Conservation (phyloP, 1,139 yeast genomes). For the Saccharomycopsis hybrid region DNA sequence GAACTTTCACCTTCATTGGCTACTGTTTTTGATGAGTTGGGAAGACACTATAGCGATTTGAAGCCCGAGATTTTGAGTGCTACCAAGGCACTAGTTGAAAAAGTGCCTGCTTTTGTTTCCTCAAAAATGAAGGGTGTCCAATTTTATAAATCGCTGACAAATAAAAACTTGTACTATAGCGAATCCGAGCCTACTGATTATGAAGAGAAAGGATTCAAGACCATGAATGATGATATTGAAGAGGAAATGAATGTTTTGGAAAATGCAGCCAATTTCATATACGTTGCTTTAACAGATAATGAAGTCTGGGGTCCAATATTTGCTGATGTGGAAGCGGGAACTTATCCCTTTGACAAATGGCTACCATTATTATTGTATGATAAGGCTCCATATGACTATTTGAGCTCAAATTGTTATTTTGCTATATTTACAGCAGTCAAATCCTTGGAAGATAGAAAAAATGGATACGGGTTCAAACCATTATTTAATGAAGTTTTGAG, state of each 20-base stretch:
- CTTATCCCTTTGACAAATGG: slow-evolving; percentile 39
- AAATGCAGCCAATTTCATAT: slow-evolving; percentile 27
- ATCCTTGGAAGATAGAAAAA: slow-evolving; percentile 27
- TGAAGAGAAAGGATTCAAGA: slow-evolving; percentile 31
- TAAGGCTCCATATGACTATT: slow-evolving; percentile 56
- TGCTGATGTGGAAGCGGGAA: slow-evolving; percentile 7
- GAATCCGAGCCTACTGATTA: slow-evolving; percentile 35
- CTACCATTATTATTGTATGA: slow-evolving; percentile 34
- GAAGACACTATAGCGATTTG: slow-evolving; percentile 74
- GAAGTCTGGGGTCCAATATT: slow-evolving; percentile 10
- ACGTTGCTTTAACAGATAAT: slow-evolving; percentile 30
- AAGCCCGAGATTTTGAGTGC: slow-evolving; percentile 53
- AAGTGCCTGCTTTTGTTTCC: slow-evolving; percentile 37
- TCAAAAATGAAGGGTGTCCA: slow-evolving; percentile 33
- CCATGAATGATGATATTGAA: slow-evolving; percentile 15
- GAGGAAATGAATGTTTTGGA: slow-evolving; percentile 14
- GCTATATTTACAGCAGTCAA: slow-evolving; percentile 1
- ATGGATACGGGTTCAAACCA: slow-evolving; percentile 39
- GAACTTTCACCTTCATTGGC: slow-evolving; percentile 57
- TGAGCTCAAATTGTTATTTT: slow-evolving; percentile 42
- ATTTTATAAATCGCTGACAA: slow-evolving; percentile 40
- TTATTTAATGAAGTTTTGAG: slow-evolving; percentile 31
- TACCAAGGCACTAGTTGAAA: slow-evolving; percentile 41
- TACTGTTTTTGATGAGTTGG: slow-evolving; percentile 68
- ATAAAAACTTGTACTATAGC: slow-evolving; percentile 36